Conservation (phyloP, 2,329 filamentous ascomycete species). For the Chaetomiaceae sp. region DNA sequence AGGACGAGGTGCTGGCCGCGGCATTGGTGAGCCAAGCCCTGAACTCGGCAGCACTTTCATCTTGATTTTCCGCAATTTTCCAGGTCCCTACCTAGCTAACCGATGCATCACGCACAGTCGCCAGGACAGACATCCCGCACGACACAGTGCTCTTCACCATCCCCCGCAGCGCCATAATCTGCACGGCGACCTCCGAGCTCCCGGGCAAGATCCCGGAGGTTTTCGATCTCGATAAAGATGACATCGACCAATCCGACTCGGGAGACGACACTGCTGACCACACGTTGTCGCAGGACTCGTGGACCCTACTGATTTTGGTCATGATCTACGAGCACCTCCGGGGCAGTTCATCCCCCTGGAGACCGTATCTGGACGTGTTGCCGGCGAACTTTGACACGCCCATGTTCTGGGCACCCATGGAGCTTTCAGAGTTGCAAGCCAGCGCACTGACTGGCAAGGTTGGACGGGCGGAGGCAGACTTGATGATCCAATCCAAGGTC, state of each 20-base stretch:
- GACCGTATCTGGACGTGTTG: constrained; percentile 69
- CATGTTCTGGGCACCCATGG: constrained; percentile 77
- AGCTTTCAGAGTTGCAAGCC: constrained; percentile 67
- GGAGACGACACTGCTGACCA: constrained; percentile 28
- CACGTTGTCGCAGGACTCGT: constrained; percentile 40
- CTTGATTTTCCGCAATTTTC: background rate
- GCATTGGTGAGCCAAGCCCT: constrained; percentile 40
- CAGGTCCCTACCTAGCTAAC: background rate
- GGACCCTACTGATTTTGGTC: constrained; percentile 61
- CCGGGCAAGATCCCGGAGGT: constrained; percentile 49
- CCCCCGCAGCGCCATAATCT: constrained; percentile 65
- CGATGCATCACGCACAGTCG: constrained; percentile 47
- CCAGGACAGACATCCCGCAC: constrained; percentile 60
- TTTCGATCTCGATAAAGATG: constrained; percentile 34
- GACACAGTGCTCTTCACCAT: constrained; percentile 78
- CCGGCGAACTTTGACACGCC: constrained; percentile 70
- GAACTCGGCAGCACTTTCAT: background rate
- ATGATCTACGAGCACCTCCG: constrained; percentile 70
- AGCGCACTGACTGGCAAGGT: constrained; percentile 73
- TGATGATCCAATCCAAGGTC: constrained; percentile 55
- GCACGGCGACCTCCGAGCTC: constrained; percentile 64
- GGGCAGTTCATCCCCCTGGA: constrained; percentile 60
- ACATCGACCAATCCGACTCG: constrained; percentile 33
- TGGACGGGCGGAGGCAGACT: constrained; percentile 64
- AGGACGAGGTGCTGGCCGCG: constrained; percentile 45